Evolutionary conservation across 2,329 filamentous ascomycete genomes (phyloP), one percentile per base, ranked within the genome.

Genomic region (Drechslerella stenobrocha): DNA sequence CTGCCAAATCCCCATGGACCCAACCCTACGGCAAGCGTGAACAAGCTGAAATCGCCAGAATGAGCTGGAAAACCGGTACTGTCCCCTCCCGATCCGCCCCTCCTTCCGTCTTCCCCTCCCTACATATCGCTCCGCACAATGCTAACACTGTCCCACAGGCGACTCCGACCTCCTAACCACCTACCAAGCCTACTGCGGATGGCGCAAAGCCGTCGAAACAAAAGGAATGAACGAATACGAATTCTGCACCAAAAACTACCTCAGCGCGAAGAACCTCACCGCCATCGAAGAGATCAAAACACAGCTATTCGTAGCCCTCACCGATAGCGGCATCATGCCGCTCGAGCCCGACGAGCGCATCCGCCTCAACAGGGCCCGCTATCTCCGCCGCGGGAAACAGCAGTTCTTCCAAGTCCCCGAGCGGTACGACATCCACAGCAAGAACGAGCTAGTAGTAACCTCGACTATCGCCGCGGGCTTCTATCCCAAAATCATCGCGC

Each of bases 241-340:
- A 71, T 98, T 95, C 77, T 98, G 93, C 78, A 86, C 87, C 73
- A 96, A 95, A 78, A 96, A 96, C 76, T 96, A 91, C 74, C 82
- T 98, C 52, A 92, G 87, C 67, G 82, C 87, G n/a, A 90, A 95
- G 75, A 93, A 89, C 2, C 81, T 98, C 2, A 81, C 85, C 46
- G 95, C 93, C 70, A 96, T 98, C 70, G 93, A 98, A 76, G 93
- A 98, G 72, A 82, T 97, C 53, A 98, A 97, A 77, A 88, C 88
- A 4, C 93, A 98, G 74, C 83, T 98, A 0, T 80, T 96, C 1
- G 86, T 89, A 1, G 88, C 89, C 0, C 81, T 98, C 0, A 87
- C 87, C 4, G 93, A 97, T 72, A 89, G 90, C 0, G 89, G 90
- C 0, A 88, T 96, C 70, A 78, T 97, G 3, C 83, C 82, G 8